A percentile compares a stretch with the other conserved stretches of the same genome.
These are phyloP conservation scores for Tetrastigma voinierianum DNA, from an alignment of 164 flowering plant species.

Conservation along the genomic window DNA sequence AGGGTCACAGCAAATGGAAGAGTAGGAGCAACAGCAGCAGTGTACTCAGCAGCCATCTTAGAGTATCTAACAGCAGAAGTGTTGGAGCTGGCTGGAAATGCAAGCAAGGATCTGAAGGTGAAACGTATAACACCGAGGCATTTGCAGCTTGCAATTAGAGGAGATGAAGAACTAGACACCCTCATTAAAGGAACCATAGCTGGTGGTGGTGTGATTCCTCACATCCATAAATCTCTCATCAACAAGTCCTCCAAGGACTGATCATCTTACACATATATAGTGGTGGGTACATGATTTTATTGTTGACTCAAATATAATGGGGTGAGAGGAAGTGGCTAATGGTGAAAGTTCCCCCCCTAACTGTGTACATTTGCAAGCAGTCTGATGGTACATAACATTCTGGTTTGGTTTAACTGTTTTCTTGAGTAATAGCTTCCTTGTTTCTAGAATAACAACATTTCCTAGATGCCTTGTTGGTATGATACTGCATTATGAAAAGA, in stretches of 20 bases:
- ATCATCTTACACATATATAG: too few relatives aligned
- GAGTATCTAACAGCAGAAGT: constrained; percentile 23
- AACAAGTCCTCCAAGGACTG: constrained; percentile 22
- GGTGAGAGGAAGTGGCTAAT: neutral
- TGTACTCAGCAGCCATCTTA: constrained; percentile 18
- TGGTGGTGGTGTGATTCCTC: constrained; percentile 25
- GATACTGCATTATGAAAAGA: too few relatives aligned
- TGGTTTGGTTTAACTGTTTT: too few relatives aligned
- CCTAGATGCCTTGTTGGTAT: too few relatives aligned
- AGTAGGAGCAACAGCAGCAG: constrained; percentile 23
- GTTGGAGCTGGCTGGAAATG: constrained; percentile 23
- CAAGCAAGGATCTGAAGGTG: constrained; percentile 27
- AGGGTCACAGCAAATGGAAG: constrained; percentile 17
- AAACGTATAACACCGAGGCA: constrained; percentile 23
- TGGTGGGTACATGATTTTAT: neutral
- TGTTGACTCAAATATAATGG: neutral
- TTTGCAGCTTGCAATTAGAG: constrained; percentile 21
- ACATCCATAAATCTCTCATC: constrained; percentile 25
- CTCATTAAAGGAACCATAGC: constrained; percentile 26
- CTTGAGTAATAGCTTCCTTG: too few relatives aligned
- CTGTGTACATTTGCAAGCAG: too few relatives aligned
- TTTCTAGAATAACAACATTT: too few relatives aligned
- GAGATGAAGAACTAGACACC: constrained; percentile 23
- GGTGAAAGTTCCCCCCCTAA: neutral
- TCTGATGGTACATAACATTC: too few relatives aligned